phyloP scores from a whole-genome alignment of 345 rosid species.

The Bretschneidera sinensis region DNA sequence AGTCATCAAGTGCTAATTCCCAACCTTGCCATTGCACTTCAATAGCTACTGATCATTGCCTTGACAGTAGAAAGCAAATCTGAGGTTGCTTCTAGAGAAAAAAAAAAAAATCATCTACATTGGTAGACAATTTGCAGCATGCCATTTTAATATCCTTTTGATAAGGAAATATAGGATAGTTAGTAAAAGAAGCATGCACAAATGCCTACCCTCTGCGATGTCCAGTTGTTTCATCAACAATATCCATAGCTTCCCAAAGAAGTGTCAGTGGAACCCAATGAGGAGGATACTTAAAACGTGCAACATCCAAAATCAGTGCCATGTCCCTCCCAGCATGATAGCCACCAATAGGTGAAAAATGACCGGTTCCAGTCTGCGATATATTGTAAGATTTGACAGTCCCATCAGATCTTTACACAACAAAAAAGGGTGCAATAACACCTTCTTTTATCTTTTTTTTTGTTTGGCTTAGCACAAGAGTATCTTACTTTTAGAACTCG shows the following conservation, averaged over 20 bases:
- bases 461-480: not conserved
- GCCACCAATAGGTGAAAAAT: slow-evolving; percentile 96
- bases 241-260: slow-evolving; percentile 96
- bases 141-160: too few species aligned
- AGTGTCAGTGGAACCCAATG: slow-evolving; percentile 92
- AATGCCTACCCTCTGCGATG: slow-evolving; percentile 68
- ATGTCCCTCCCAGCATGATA: slow-evolving; percentile 85
- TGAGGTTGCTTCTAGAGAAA: not conserved
- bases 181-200: not conserved
- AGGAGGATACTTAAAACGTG: slow-evolving; percentile 97
- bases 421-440: too few species aligned
- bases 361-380: slow-evolving; percentile 85
- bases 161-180: too few species aligned
- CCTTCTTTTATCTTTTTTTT: not conserved
- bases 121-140: not conserved
- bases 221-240: slow-evolving; percentile 57
- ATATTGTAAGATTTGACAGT: not conserved
- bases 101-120: too few species aligned
- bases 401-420: not conserved
- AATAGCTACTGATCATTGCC: not conserved
- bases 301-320: slow-evolving; percentile 95
- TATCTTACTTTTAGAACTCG: too few species aligned
- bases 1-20: not conserved
- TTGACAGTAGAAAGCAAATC: not conserved
- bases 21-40: not conserved